Conservation (phyloP, 2,329 filamentous ascomycete genomes). For the Chrysoporthe deuterocubensis region DNA sequence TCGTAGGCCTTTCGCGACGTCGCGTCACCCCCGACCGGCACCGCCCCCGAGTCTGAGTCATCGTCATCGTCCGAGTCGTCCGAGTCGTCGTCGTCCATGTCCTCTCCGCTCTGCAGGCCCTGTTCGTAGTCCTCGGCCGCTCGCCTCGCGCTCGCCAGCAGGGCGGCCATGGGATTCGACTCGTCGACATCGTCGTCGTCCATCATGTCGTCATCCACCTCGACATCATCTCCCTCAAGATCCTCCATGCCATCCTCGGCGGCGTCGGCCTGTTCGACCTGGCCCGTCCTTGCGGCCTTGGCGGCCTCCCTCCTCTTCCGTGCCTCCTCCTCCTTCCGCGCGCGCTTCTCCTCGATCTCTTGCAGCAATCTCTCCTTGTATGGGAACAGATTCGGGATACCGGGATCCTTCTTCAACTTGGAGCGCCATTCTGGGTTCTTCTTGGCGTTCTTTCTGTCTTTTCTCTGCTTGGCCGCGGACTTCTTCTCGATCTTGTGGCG, state of each 20-base stretch:
- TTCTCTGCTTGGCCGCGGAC: slow-evolving; percentile 86
- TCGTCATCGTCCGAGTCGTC: slow-evolving; percentile 53
- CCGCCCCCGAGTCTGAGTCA: slow-evolving; percentile 57
- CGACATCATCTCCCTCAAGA: slow-evolving; percentile 49
- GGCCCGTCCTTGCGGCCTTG: slow-evolving; percentile 66
- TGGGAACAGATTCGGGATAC: slow-evolving; percentile 95
- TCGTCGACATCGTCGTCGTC: slow-evolving; percentile 65
- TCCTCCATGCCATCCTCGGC: slow-evolving; percentile 51
- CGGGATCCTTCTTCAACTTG: slow-evolving; percentile 95
- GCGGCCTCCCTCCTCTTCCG: slow-evolving; percentile 72
- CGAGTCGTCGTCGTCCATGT: slow-evolving; percentile 45
- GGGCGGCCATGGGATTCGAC: slow-evolving; percentile 88
- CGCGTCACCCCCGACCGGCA: slow-evolving; percentile 55
- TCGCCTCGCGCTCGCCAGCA: slow-evolving; percentile 80
- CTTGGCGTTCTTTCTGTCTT: slow-evolving; percentile 85
- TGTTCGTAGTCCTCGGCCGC: slow-evolving; percentile 77
- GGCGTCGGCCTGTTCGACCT: slow-evolving; percentile 43
- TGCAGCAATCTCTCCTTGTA: slow-evolving; percentile 95
- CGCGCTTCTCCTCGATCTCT: slow-evolving; percentile 88
- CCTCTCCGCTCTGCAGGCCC: slow-evolving; percentile 63
- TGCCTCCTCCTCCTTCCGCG: slow-evolving; percentile 79
- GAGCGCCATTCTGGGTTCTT: slow-evolving; percentile 98
- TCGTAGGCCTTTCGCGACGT: slow-evolving; percentile 86
- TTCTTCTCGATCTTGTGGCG: slow-evolving; percentile 96
- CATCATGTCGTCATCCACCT: slow-evolving; percentile 53